A percentile compares a stretch with the other conserved stretches of the same genome.
Evolutionary conservation across 148 eudicot species (phyloP).

Genomic region (Nepenthes mirabilis): DNA sequence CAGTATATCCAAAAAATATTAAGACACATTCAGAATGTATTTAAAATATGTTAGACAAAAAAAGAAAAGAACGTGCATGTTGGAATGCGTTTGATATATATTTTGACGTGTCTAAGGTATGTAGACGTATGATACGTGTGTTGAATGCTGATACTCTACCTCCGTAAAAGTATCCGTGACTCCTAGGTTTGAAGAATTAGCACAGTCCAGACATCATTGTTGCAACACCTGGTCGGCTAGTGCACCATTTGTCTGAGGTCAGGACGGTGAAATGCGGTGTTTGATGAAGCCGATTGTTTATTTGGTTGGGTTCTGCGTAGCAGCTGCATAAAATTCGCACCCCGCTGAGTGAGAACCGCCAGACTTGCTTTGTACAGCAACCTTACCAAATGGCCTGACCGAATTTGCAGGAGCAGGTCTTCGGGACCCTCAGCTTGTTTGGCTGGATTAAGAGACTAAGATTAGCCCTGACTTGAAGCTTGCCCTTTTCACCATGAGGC

Average conservation of each 20-base stretch:
- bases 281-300: slow-evolving; percentile 95
- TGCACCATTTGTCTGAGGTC: slow-evolving; percentile 91
- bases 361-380: slow-evolving; percentile 95
- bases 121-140: no score
- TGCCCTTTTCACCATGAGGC: slow-evolving; percentile 66
- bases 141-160: no score
- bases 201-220: slow-evolving; percentile 87
- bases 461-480: slow-evolving; percentile 77
- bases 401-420: slow-evolving; percentile 96
- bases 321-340: slow-evolving; percentile 61
- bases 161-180: no score
- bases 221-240: slow-evolving; percentile 92
- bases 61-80: no score
- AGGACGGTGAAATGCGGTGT: slow-evolving; percentile 83
- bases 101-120: no score
- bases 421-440: slow-evolving; percentile 70
- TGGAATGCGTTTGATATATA: no score
- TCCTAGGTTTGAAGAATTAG: slow-evolving; percentile 68
- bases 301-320: slow-evolving; percentile 95
- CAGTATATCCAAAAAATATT: no score
- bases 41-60: no score
- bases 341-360: slow-evolving; percentile 69
- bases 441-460: slow-evolving; percentile 70
- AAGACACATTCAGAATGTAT: no score
- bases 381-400: slow-evolving; percentile 77